phyloP scores from a whole-genome alignment of 345 rosid species.

The Trapa incisa region DNA sequence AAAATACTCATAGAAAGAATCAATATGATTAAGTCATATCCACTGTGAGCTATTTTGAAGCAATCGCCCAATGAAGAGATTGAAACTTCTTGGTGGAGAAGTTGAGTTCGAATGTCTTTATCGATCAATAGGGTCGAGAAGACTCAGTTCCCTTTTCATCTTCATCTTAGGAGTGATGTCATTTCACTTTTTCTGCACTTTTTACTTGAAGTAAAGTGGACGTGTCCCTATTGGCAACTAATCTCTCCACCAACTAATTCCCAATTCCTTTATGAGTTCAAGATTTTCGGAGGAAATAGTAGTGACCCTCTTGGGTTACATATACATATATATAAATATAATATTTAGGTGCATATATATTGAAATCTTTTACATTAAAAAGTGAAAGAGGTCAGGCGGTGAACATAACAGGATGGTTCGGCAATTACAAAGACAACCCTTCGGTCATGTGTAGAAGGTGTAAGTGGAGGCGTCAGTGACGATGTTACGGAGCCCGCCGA shows the following conservation, averaged over 20 bases:
- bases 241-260: not conserved
- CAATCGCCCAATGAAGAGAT: not conserved
- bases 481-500: slow-evolving; percentile 87
- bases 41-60: too few relatives aligned
- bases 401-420: too few relatives aligned
- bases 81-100: too few relatives aligned
- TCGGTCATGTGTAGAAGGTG: slow-evolving; percentile 49
- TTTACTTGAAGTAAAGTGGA: not conserved
- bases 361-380: not conserved
- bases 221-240: not conserved
- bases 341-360: not conserved
- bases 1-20: too few relatives aligned
- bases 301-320: not conserved
- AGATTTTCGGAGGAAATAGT: not conserved
- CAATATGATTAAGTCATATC: too few relatives aligned
- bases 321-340: not conserved
- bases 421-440: not conserved
- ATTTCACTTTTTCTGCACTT: not conserved
- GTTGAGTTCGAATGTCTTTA: too few relatives aligned
- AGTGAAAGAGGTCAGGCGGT: too few relatives aligned
- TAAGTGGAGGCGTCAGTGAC: slow-evolving; percentile 65
- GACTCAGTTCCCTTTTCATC: not conserved
- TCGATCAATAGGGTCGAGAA: too few relatives aligned
- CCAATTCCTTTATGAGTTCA: not conserved
- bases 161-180: not conserved